Evolutionary conservation across 2,329 filamentous ascomycete species (phyloP), one percentile per base, ranked within the genome.

Genomic region (Penicillium sclerotigenum): DNA sequence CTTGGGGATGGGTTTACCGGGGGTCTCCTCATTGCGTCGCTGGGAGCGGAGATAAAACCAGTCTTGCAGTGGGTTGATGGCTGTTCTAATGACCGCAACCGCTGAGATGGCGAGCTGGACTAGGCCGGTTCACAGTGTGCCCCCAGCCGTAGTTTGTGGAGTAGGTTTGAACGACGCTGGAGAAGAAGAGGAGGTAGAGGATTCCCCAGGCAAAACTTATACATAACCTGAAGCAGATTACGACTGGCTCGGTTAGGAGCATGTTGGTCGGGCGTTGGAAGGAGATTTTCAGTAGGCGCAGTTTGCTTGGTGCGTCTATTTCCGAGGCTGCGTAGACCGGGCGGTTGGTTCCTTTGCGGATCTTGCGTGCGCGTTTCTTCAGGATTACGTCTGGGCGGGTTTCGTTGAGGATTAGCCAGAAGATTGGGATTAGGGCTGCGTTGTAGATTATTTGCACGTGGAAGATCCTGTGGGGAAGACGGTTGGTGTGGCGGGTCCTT

Each of bases 161-260:
- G 60, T 75, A 78, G 1, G 74, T 76, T 54, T 77, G 74, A 0
- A 71, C 70, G 2, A 78, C 73, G 11, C 68, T 73, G 34, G 65
- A 68, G 58, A 77, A 77, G 68, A 77, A 77, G 0, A 77, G 65
- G 0, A 77, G 65, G 57, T 73, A 78, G 0, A 78, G 59, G 20
- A 77, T 77, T 0, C 75, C 75, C 74, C 74, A 77, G 0, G 75
- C 74, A 54, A 78, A 79, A 28, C 67, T 71, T 38, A 77, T 73
- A 75, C 75, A 78, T 0, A 78, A 62, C 0, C 75, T 77, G 64
- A 79, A 75, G 53, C 73, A 77, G 5, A 61, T 72, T 4, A 78
- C 71, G 1, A 79, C 72, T 0, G 75, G 75, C 37, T 78, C 74
- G 14, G 75, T 77, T 22, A 75, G 47, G 1, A 76, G 68, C 73